phyloP scores from a whole-genome alignment of 805 yeast genomes.

The Suhomyces canberraensis region DNA sequence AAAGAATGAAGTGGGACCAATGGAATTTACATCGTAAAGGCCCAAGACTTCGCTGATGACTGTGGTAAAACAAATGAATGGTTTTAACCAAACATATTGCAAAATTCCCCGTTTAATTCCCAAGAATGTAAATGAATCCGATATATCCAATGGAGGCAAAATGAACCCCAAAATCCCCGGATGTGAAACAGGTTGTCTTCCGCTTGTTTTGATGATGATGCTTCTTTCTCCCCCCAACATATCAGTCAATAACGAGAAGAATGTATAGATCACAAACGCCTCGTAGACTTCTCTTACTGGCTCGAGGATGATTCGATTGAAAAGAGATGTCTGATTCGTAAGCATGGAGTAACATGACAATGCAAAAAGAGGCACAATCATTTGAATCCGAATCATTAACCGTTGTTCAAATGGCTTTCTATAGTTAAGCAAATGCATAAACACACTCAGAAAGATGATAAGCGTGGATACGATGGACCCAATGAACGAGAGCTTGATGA shows the following conservation, averaged over 20 bases:
- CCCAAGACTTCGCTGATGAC: constrained; percentile 47
- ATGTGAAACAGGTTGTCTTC: constrained; percentile 68
- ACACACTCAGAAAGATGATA: constrained; percentile 22
- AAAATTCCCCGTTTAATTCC: constrained; percentile 78
- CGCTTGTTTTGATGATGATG: constrained; percentile 68
- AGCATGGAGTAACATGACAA: constrained; percentile 62
- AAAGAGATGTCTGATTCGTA: constrained; percentile 37
- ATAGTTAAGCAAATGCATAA: constrained; percentile 55
- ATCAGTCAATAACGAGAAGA: constrained; percentile 76
- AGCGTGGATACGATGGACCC: constrained; percentile 19
- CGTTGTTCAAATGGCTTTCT: constrained; percentile 88
- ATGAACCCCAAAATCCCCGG: constrained; percentile 54
- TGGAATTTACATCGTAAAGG: constrained; percentile 48
- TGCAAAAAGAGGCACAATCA: constrained; percentile 81
- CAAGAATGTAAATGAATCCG: constrained; percentile 80
- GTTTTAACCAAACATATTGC: constrained; percentile 95
- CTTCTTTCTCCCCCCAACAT: constrained; percentile 90
- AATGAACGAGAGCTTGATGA: constrained; percentile 18
- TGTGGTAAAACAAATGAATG: constrained; percentile 63
- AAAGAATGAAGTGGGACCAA: constrained; percentile 48
- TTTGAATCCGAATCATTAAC: constrained; percentile 72
- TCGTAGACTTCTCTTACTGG: constrained; percentile 89
- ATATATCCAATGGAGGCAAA: constrained; percentile 65
- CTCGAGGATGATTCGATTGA: constrained; percentile 51
- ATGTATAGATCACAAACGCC: constrained; percentile 93